Evolutionary conservation across 2,329 filamentous ascomycete species (phyloP).

Genomic region (Rugonectria rugulosa): DNA sequence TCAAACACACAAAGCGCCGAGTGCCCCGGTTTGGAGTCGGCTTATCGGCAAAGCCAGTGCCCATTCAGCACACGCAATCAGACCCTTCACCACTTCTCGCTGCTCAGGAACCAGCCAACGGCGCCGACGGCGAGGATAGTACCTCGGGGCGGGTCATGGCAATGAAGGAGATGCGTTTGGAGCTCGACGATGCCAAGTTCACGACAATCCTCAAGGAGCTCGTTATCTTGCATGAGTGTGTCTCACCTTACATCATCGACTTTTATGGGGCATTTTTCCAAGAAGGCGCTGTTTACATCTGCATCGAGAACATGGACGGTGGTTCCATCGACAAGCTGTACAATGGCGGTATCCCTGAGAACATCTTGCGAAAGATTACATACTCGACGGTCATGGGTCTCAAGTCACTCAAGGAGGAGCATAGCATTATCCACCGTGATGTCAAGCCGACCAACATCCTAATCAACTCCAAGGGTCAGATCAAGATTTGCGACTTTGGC

Average conservation of each 20-base stretch:
- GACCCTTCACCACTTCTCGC: slow-evolving; percentile 44
- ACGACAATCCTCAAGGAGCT: slow-evolving; percentile 97
- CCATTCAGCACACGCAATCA: slow-evolving; percentile 48
- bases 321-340: slow-evolving; percentile 98
- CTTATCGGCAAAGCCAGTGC: slow-evolving; percentile 56
- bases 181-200: slow-evolving; percentile 96
- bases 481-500: slow-evolving; percentile 99
- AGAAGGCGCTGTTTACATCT: slow-evolving; percentile 98
- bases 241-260: slow-evolving; percentile 96
- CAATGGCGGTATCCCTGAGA: slow-evolving; percentile 86
- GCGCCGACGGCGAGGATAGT: slow-evolving; percentile 42
- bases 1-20: slow-evolving; percentile 78
- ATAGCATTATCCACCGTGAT: slow-evolving; percentile 98
- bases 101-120: slow-evolving; percentile 40
- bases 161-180: slow-evolving; percentile 97
- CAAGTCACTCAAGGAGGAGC: slow-evolving; percentile 93
- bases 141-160: slow-evolving; percentile 88
- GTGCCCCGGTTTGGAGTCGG: slow-evolving; percentile 67
- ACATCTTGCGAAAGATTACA: slow-evolving; percentile 87
- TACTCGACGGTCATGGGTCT: slow-evolving; percentile 89
- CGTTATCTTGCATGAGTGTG: slow-evolving; percentile 92
- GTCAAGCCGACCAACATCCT: slow-evolving; percentile 99
- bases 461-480: slow-evolving; percentile 84
- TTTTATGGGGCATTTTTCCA: slow-evolving; percentile 99
- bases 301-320: slow-evolving; percentile 99